phyloP scores from a whole-genome alignment of 177 flowering plant species.

The Vitis hybrid region DNA sequence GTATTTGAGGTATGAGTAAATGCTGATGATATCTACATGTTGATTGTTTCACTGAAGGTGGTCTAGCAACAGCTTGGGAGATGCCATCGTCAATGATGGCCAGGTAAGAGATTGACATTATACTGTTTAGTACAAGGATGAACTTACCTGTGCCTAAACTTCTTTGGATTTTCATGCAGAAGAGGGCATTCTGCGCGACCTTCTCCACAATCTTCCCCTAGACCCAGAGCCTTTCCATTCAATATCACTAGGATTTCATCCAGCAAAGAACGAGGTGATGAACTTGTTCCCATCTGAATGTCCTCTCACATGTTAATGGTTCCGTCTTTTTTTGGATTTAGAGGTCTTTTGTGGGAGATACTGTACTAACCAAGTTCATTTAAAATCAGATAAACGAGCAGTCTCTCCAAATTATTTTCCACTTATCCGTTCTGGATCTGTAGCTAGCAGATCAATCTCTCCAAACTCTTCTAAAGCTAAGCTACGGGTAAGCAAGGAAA shows the following conservation, averaged over 20 bases:
- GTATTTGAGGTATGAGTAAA: background rate
- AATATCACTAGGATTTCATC: constrained; percentile 14
- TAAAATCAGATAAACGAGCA: constrained; percentile 19
- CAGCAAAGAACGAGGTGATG: constrained; percentile 18
- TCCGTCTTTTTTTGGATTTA: background rate
- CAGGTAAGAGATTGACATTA: constrained; percentile 15
- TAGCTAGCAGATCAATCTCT: constrained; percentile 14
- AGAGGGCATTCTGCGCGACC: constrained; percentile 4
- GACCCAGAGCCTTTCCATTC: constrained; percentile 19
- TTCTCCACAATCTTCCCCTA: constrained; percentile 16
- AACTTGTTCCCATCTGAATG: background rate
- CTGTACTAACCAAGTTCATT: background rate
- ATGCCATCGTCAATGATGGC: constrained; percentile 1
- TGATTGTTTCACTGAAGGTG: constrained; percentile 7
- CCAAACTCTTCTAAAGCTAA: constrained; percentile 10
- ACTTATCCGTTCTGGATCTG: constrained; percentile 22
- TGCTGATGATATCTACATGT: background rate
- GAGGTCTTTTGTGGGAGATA: background rate
- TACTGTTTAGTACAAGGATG: background rate
- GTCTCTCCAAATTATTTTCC: constrained; percentile 23
- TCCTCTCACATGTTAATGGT: background rate
- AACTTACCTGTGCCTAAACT: background rate
- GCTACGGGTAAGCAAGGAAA: constrained; percentile 14
- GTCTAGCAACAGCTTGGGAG: constrained; percentile 11
- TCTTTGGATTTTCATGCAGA: constrained; percentile 10